A percentile compares a stretch with the other conserved stretches of the same genome.
These are phyloP conservation scores for Linnemannia exigua DNA, from an alignment of 192 early-diverging fungal genomes.

Conservation along the genomic window DNA sequence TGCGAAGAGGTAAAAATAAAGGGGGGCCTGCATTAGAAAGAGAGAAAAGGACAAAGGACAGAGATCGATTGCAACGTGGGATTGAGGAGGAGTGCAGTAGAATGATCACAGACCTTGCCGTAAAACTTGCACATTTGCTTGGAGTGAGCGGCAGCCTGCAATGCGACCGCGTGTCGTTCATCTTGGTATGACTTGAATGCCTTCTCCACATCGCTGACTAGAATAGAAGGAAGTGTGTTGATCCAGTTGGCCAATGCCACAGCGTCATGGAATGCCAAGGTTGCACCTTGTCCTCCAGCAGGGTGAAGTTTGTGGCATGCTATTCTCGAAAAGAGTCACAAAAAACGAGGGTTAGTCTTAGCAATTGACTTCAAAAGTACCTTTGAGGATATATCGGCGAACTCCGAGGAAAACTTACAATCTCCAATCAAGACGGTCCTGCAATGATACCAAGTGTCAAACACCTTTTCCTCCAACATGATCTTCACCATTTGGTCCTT, in stretches of 20 bases:
- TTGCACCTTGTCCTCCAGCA: not conserved
- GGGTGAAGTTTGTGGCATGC: not conserved
- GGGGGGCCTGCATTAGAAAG: no score
- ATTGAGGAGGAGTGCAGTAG: not conserved
- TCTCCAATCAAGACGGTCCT: constrained; percentile 30
- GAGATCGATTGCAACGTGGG: no score
- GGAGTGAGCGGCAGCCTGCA: not conserved
- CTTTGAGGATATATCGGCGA: no score
- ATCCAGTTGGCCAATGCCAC: not conserved
- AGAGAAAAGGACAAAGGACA: not conserved
- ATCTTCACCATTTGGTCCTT: constrained; percentile 23
- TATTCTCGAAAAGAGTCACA: not conserved
- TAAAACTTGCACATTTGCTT: constrained; percentile 2
- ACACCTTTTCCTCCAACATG: constrained; percentile 44
- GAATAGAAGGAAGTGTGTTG: not conserved
- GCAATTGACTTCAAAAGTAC: no score
- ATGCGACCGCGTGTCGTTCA: not conserved
- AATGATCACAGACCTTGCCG: not conserved
- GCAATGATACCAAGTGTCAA: constrained; percentile 34
- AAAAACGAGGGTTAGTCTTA: not conserved
- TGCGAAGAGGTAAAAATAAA: no score
- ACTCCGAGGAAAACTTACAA: constrained; percentile 34
- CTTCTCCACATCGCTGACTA: not conserved
- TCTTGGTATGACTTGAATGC: not conserved
- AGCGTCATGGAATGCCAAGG: not conserved